These are phyloP conservation scores for Gomphus sp. DNA, from an alignment of 1,284 basidiomycete genomes.

Conservation along the genomic window DNA sequence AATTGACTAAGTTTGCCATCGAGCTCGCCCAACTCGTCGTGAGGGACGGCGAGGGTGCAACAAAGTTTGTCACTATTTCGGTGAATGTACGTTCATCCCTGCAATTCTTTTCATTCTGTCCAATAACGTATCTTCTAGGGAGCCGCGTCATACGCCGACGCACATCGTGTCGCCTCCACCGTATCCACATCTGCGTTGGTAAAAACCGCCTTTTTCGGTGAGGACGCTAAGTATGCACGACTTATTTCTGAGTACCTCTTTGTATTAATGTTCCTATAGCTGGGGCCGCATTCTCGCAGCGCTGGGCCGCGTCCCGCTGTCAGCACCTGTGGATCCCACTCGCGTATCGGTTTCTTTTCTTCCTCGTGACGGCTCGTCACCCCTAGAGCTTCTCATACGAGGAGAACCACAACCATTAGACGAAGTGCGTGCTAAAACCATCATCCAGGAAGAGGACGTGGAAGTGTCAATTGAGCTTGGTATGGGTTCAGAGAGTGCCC, in stretches of 20 bases:
- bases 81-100: slow-evolving; percentile 56
- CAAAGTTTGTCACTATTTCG: slow-evolving; percentile 92
- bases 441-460: slow-evolving; percentile 79
- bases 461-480: slow-evolving; percentile 81
- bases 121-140: slow-evolving; percentile 37
- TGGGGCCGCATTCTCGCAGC: slow-evolving; percentile 96
- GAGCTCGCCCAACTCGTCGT: slow-evolving; percentile 94
- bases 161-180: slow-evolving; percentile 83
- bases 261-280: slow-evolving; percentile 34
- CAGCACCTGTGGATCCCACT: slow-evolving; percentile 58
- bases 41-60: slow-evolving; percentile 94
- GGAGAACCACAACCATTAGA: slow-evolving; percentile 90
- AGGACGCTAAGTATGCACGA: slow-evolving; percentile 84
- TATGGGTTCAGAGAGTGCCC: slow-evolving; percentile 61
- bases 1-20: slow-evolving; percentile 78
- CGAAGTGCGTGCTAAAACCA: slow-evolving; percentile 77
- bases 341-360: slow-evolving; percentile 85
- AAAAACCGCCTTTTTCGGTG: slow-evolving; percentile 93
- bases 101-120: slow-evolving; percentile 7
- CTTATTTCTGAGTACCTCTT: slow-evolving; percentile 15
- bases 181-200: slow-evolving; percentile 95
- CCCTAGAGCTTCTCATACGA: slow-evolving; percentile 69
- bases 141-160: slow-evolving; percentile 75
- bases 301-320: slow-evolving; percentile 73
- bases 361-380: slow-evolving; percentile 37